phyloP scores from a whole-genome alignment of 306 rosid genomes.

The Castanospermum australe region DNA sequence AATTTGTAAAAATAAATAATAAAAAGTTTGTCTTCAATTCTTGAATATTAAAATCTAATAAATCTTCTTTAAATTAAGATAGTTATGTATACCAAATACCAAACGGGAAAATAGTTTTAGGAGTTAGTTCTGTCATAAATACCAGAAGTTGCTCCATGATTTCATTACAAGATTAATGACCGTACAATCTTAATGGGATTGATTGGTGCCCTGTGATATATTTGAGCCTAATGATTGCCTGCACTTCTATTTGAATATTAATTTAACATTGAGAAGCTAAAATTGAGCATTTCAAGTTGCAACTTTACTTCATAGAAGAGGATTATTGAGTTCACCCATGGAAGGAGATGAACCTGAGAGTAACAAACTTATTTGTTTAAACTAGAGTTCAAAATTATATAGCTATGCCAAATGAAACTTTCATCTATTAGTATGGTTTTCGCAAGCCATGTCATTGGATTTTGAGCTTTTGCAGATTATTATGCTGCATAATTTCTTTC shows the following conservation, averaged over 20 bases:
- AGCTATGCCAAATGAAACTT: constrained; percentile 15
- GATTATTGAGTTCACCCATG: background rate
- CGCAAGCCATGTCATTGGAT: background rate
- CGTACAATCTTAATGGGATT: background rate
- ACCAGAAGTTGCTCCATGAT: constrained; percentile 63
- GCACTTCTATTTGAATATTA: background rate
- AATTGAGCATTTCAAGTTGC: no score
- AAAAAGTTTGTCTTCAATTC: background rate
- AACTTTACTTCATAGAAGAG: background rate
- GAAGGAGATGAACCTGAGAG: background rate
- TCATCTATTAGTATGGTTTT: constrained; percentile 15
- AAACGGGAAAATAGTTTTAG: background rate
- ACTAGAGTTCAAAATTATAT: background rate
- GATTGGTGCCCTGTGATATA: background rate
- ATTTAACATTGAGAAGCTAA: background rate
- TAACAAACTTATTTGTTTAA: background rate
- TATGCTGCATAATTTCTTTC: background rate
- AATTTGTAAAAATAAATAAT: background rate
- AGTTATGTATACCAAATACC: background rate
- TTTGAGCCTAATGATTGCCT: background rate
- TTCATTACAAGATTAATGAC: no score
- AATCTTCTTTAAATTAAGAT: background rate
- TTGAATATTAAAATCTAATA: background rate
- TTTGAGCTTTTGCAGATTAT: background rate
- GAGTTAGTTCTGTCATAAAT: constrained; percentile 13